Evolutionary conservation across 306 rosid genomes (phyloP), one percentile per base, ranked within the genome.

Genomic region (Gastrolobium villosum): DNA sequence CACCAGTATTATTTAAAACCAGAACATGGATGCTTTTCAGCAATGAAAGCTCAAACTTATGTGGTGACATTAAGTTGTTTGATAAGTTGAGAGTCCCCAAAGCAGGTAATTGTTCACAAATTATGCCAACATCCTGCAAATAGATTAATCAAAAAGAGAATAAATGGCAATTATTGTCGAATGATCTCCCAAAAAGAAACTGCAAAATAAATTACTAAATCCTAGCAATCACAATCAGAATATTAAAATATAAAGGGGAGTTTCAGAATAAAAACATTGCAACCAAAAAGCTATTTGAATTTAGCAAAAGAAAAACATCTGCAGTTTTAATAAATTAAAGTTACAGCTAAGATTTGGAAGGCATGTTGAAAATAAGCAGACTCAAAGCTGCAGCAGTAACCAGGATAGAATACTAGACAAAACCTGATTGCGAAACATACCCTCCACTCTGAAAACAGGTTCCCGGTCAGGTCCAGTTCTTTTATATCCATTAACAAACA

Each of bases 401-500:
- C 55, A 50, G 46, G 72, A 68, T 48, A 67, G 54, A 69, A 65
- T 39, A 35, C 45, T 10, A 34, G 35, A 83, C 14, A 66, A 77
- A 81, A 66, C 30, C 80, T 37, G 60, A 75, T 83, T 34, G 49
- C 6, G 39, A 54, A 73, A 76, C 65, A 70, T 84, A 94, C 99
- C 97, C 86, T 89, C 99, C 99, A 92, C 62, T 92, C 90, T 8
- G 90, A 91, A 56, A 95, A 86, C 68, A 95, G 85, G 88, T 92
- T 95, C 86, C 98, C 97, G 14, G 96, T 91, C 83, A 92, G 87
- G 84, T 92, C 97, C 71, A 95, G 97, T 88, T 87, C 93, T 84
- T 82, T 88, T 48, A 92, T 63, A 85, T 89, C 99, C 92, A 86
- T 80, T 67, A 86, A 76, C 30, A 34, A 72, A 74, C 70, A n/a